Evolutionary conservation across 768 basidiomycete species (phyloP).

Genomic region (Pisolithus microcarpus): DNA sequence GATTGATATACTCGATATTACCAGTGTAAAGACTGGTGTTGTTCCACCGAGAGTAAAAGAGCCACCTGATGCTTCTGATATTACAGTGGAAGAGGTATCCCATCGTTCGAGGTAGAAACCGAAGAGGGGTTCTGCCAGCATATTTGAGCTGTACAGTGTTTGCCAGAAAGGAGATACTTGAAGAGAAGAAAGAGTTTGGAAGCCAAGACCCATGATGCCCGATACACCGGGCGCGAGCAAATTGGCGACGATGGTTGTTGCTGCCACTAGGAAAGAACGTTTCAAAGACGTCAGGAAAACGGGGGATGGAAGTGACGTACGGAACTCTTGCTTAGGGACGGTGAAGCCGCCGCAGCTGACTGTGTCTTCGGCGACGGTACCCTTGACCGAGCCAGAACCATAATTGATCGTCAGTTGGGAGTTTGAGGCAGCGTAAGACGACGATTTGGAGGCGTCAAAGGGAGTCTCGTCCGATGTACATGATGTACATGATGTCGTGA

Average conservation of each 20-base stretch:
- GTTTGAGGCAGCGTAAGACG: conserved; percentile 24
- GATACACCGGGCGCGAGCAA: conserved; percentile 48
- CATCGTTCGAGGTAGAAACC: conserved; percentile 58
- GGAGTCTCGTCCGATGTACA: conserved; percentile 37
- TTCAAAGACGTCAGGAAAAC: neutral
- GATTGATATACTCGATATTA: conserved; percentile 58
- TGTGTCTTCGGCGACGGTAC: conserved; percentile 49
- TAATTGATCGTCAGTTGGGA: conserved; percentile 42
- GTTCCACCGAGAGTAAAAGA: conserved; percentile 67
- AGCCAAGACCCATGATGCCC: conserved; percentile 76
- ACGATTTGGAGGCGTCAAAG: conserved; percentile 40
- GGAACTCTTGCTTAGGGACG: conserved; percentile 45
- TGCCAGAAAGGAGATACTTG: conserved; percentile 61
- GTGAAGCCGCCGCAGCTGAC: conserved; percentile 62
- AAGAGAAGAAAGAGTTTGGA: conserved; percentile 51
- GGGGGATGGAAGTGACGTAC: conserved; percentile 28
- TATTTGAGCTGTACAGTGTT: conserved; percentile 34
- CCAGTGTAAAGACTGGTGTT: conserved; percentile 56
- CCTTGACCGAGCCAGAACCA: conserved; percentile 63
- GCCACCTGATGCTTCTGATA: conserved; percentile 48
- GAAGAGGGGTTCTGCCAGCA: conserved; percentile 49
- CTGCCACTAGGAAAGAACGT: conserved; percentile 41
- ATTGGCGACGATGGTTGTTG: conserved; percentile 37
- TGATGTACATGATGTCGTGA: conserved; percentile 37
- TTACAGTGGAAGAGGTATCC: conserved; percentile 24